A percentile compares a stretch with the other conserved stretches of the same genome.
phyloP scores from a whole-genome alignment of 352 stramenopile genomes.

The Globisporangium okanoganense region DNA sequence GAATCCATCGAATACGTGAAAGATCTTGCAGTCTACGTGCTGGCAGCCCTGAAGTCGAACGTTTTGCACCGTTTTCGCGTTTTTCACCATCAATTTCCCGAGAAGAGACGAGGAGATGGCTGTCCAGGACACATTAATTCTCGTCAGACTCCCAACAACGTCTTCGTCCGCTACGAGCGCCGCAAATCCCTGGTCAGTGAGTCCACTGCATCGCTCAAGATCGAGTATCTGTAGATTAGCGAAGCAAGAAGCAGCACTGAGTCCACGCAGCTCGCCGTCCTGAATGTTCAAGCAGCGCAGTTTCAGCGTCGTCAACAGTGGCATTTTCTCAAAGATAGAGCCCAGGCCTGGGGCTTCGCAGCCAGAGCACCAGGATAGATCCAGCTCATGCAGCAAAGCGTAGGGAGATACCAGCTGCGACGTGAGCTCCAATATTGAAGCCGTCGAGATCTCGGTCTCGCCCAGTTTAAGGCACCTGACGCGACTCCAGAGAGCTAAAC shows the following conservation, averaged over 20 bases:
- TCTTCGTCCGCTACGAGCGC: not conserved
- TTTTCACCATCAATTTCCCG: slow-evolving; percentile 2
- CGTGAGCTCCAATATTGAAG: slow-evolving; percentile 6
- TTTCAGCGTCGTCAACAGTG: slow-evolving; percentile 10
- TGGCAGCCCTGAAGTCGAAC: slow-evolving; percentile 22
- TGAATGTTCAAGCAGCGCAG: slow-evolving; percentile 20
- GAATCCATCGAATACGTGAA: slow-evolving; percentile 9
- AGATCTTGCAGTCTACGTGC: slow-evolving; percentile 5
- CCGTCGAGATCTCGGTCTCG: slow-evolving; percentile 16
- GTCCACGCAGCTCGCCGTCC: slow-evolving; percentile 6
- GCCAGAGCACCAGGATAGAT: slow-evolving; percentile 24
- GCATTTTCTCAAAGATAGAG: slow-evolving; percentile 9
- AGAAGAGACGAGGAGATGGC: slow-evolving; percentile 9
- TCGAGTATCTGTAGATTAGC: slow-evolving; percentile 13
- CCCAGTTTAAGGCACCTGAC: slow-evolving; percentile 9
- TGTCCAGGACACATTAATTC: slow-evolving; percentile 23
- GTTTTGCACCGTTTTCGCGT: slow-evolving; percentile 10
- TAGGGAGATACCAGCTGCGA: not conserved
- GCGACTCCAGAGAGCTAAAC: slow-evolving; percentile 8
- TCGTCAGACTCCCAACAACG: slow-evolving; percentile 7
- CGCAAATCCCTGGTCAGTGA: slow-evolving; percentile 16
- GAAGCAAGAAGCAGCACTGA: slow-evolving; percentile 1
- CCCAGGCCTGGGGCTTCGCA: slow-evolving; percentile 10
- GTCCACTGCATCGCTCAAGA: slow-evolving; percentile 20
- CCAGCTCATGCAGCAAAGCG: slow-evolving; percentile 5